Evolutionary conservation across 2,329 filamentous ascomycete genomes (phyloP), one percentile per base, ranked within the genome.

Genomic region (Dissoconium aciculare): DNA sequence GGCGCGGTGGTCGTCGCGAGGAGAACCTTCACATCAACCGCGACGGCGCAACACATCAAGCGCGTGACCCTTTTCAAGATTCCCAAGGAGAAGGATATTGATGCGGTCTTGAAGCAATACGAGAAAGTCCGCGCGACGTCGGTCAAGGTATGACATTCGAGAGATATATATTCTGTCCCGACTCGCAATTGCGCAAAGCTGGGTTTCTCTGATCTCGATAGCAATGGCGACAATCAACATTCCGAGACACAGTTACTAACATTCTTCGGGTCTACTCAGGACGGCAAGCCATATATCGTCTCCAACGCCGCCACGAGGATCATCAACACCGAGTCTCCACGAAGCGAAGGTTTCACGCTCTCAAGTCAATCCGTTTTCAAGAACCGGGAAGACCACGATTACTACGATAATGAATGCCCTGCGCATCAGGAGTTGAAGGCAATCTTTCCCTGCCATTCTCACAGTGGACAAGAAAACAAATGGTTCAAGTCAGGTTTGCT

Each of bases 211-310:
- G n/a, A n/a, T n/a, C n/a, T n/a, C n/a, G n/a, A n/a, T n/a, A n/a
- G n/a, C n/a, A n/a, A n/a, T n/a, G n/a, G n/a, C n/a, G n/a, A n/a
- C n/a, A n/a, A n/a, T n/a, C n/a, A n/a, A n/a, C n/a, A n/a, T n/a
- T n/a, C n/a, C n/a, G n/a, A n/a, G n/a, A n/a, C n/a, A n/a, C n/a
- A n/a, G n/a, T n/a, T n/a, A n/a, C n/a, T n/a, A n/a, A n/a, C n/a
- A n/a, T n/a, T n/a, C n/a, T n/a, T n/a, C n/a, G 11, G 9, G 12
- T 12, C 11, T 27, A 31, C 28, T 12, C 30, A 82, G 77, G 65
- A 78, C 43, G 75, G 74, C 38, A 71, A 77, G 49, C 72, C 73
- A 1, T 83, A 82, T 51, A 78, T 83, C 42, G 53, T 71, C 23
- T 64, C 63, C 34, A 49, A 48, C 17, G 40, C 39, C 9, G 39